Evolutionary conservation across 768 basidiomycete genomes (phyloP).

Genomic region (Trametes maxima): DNA sequence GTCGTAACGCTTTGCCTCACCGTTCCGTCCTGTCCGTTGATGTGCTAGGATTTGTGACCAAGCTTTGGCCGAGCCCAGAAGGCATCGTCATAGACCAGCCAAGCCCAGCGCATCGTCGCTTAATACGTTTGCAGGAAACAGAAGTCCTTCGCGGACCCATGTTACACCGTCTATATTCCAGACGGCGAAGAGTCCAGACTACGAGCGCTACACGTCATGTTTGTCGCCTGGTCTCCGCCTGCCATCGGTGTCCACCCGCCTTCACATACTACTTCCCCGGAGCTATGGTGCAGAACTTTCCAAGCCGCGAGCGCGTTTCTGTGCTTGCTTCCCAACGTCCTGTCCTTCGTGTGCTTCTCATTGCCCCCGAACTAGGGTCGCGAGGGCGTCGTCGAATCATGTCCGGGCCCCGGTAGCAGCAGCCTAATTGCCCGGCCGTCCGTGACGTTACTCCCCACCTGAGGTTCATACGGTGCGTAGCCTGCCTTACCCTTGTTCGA

Average conservation of each 20-base stretch:
- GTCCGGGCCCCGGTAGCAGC: conserved; percentile 3
- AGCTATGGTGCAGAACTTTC: conserved; percentile 4
- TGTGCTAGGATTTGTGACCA: background rate
- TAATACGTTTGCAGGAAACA: background rate
- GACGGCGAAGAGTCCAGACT: conserved; percentile 1
- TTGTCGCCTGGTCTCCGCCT: conserved; percentile 8
- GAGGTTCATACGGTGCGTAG: conserved; percentile 1
- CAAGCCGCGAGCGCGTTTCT: background rate
- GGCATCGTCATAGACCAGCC: conserved; percentile 1
- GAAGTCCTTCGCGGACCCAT: conserved; percentile 3
- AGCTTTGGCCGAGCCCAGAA: conserved; percentile 12
- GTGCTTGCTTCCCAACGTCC: conserved; percentile 5
- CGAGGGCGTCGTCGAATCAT: conserved; percentile 13
- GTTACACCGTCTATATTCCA: conserved; percentile 2
- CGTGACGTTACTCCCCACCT: background rate
- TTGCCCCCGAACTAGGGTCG: conserved; percentile 19
- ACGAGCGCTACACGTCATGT: conserved; percentile 3
- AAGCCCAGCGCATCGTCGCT: background rate
- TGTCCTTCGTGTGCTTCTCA: conserved; percentile 14
- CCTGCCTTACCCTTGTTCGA: conserved; percentile 8
- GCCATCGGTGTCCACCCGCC: conserved; percentile 11
- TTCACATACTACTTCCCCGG: conserved; percentile 11
- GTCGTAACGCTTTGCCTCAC: conserved; percentile 13
- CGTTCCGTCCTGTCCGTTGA: conserved; percentile 13
- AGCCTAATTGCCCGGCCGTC: conserved; percentile 6